phyloP scores from a whole-genome alignment of 2,329 filamentous ascomycete species.

The Nannizziopsis barbatae region DNA sequence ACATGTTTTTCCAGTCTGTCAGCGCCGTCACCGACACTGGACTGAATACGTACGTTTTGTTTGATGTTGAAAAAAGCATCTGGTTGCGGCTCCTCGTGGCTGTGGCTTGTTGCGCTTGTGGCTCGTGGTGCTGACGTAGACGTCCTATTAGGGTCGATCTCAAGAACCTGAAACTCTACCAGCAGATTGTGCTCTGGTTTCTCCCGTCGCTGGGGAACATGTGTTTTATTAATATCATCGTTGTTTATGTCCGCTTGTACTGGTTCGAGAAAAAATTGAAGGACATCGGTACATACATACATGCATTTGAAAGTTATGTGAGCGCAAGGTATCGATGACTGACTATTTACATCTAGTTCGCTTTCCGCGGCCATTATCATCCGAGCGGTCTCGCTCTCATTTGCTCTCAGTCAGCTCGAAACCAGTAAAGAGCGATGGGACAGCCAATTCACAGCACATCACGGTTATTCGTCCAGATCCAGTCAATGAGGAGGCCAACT shows the following conservation, averaged over 20 bases:
- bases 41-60: constrained; percentile 37
- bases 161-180: constrained; percentile 40
- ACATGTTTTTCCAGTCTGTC: constrained; percentile 42
- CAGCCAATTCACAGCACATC: constrained; percentile 1
- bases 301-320: background rate
- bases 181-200: constrained; percentile 44
- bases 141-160: constrained; percentile 36
- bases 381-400: constrained; percentile 10
- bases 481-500: background rate
- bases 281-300: constrained; percentile 24
- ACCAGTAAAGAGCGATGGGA: background rate
- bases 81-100: background rate
- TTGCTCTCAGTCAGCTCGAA: constrained; percentile 7
- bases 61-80: background rate
- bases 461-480: constrained; percentile 4
- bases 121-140: constrained; percentile 11
- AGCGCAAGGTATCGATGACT: background rate
- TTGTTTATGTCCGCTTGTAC: constrained; percentile 38
- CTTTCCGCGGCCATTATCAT: constrained; percentile 8
- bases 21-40: constrained; percentile 43
- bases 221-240: constrained; percentile 41
- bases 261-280: constrained; percentile 42
- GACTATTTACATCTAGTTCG: constrained; percentile 4
- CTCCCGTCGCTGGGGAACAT: constrained; percentile 41
- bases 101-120: constrained; percentile 4